These are phyloP conservation scores for Tilletia setariae DNA, from an alignment of 1,284 basidiomycete species.

Conservation along the genomic window DNA sequence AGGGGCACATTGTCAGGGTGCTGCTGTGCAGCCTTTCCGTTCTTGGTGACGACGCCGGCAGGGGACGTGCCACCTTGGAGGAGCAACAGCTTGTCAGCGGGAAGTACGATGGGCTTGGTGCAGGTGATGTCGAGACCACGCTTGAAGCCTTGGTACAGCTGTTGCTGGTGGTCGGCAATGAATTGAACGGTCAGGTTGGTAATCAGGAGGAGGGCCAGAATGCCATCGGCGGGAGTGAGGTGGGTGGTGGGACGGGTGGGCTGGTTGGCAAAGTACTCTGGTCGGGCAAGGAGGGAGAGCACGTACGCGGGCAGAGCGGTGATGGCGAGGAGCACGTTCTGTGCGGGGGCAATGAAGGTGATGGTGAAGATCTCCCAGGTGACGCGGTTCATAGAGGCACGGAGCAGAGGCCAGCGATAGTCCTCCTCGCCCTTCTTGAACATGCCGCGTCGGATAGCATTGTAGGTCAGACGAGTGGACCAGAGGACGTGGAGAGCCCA, in stretches of 20 bases:
- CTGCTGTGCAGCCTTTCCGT: background rate
- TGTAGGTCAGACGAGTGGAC: slow-evolving; percentile 68
- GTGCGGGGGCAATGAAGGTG: slow-evolving; percentile 72
- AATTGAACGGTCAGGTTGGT: slow-evolving; percentile 69
- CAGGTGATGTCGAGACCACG: slow-evolving; percentile 52
- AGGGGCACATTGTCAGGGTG: slow-evolving; percentile 17
- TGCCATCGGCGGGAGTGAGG: slow-evolving; percentile 66
- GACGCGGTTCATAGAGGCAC: slow-evolving; percentile 65
- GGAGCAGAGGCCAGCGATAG: slow-evolving; percentile 82
- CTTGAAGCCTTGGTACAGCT: slow-evolving; percentile 75
- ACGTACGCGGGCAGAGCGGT: slow-evolving; percentile 62
- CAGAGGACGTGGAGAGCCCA: slow-evolving; percentile 52
- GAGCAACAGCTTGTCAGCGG: slow-evolving; percentile 19
- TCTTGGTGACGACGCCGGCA: slow-evolving; percentile 17
- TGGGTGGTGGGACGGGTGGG: slow-evolving; percentile 51
- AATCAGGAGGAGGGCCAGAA: slow-evolving; percentile 65
- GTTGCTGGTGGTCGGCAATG: slow-evolving; percentile 85
- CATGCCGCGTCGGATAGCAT: slow-evolving; percentile 78
- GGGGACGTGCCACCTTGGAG: slow-evolving; percentile 3
- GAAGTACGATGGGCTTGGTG: slow-evolving; percentile 24
- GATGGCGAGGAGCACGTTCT: slow-evolving; percentile 73
- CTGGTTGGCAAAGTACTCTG: slow-evolving; percentile 56
- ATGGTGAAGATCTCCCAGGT: slow-evolving; percentile 78
- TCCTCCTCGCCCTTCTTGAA: slow-evolving; percentile 76
- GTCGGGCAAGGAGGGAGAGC: slow-evolving; percentile 51